Base-by-base conservation (phyloP, 2,329 filamentous ascomycete species). In the Trichoderma arundinaceum region DNA sequence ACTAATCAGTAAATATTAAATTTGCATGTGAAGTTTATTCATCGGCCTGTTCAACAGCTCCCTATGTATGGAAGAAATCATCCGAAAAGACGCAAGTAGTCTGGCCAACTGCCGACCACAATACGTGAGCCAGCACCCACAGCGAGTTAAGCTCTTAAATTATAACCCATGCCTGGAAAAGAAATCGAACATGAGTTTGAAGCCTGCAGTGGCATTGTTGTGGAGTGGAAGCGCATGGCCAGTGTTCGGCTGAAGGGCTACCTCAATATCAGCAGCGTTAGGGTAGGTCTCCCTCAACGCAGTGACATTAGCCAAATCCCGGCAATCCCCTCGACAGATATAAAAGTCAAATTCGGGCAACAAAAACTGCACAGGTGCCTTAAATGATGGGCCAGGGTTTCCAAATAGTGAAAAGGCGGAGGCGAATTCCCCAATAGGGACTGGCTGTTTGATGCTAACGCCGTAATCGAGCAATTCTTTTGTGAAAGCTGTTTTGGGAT, bases 171-270 rank as follows among this genome's bases (percentile, higher is more conserved):
- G 22, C 35, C 39, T 33, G 15, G 46, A 43, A 22, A 62, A 62
- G 59, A 62, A 62, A 39, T 62, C 59, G 13, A 62, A 62, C 22
- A 62, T 62, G 48, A 62, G 48, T 7, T 53, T 22, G 48, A 62
- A 62, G 6, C 59, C 59, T 7, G 59, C 59, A 4, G 59, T 62
- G 3, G 59, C 59, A 35, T 62, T 62, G 33, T 62, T 62, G 38
- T 62, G 59, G 7, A 62, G 48, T 44, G 59, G 59, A 38, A 62
- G 38, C 12, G 59, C 59, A 53, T 62, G 59, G n/a, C 59, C 59
- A 44, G 59, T 62, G 4, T 62, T 62, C 9, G 59, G 59, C 15
- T 62, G 59, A 22, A 62, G 15, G 4, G 38, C 59, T 12, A 62
- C 48, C 22, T 62, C 59, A 35, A 62, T 62, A 7, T 41, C 48